phyloP scores from a whole-genome alignment of 2,329 filamentous ascomycete species.

The Aspergillus sojae region DNA sequence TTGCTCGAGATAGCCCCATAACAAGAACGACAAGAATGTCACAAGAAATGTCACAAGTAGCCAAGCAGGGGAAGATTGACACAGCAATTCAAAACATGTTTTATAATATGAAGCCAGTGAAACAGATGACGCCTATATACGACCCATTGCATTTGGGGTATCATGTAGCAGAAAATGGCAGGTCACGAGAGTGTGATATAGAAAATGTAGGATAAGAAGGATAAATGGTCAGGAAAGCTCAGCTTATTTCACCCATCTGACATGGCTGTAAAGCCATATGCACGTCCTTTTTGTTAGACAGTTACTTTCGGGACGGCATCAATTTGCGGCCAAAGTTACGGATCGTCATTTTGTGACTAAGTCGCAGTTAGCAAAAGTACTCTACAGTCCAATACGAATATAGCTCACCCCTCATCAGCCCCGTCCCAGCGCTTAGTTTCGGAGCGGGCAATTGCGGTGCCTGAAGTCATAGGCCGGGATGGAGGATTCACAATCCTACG shows the following conservation, averaged over 20 bases:
- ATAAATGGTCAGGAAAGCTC: background rate
- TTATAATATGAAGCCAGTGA: slow-evolving; percentile 11
- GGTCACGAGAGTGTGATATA: slow-evolving; percentile 9
- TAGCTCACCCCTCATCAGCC: slow-evolving; percentile 36
- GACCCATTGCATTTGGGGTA: slow-evolving; percentile 25
- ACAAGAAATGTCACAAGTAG: background rate
- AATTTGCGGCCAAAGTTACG: slow-evolving; percentile 42
- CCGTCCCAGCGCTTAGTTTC: slow-evolving; percentile 29
- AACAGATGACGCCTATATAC: slow-evolving; percentile 30
- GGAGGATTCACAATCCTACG: slow-evolving; percentile 36
- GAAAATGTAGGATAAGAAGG: slow-evolving; percentile 4
- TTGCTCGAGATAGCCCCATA: background rate
- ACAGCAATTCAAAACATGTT: slow-evolving; percentile 5
- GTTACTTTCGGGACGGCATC: slow-evolving; percentile 30
- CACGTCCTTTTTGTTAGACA: background rate
- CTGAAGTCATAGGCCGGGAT: slow-evolving; percentile 35
- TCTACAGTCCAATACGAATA: background rate
- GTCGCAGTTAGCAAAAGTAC: slow-evolving; percentile 7
- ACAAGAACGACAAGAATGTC: background rate
- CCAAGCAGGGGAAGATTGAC: background rate
- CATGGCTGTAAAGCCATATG: background rate
- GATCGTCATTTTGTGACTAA: slow-evolving; percentile 36
- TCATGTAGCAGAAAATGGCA: slow-evolving; percentile 24
- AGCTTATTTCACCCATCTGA: background rate
- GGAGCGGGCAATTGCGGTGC: slow-evolving; percentile 26